phyloP scores from a whole-genome alignment of 305 asterid genomes.

The Fraxinus sp. region DNA sequence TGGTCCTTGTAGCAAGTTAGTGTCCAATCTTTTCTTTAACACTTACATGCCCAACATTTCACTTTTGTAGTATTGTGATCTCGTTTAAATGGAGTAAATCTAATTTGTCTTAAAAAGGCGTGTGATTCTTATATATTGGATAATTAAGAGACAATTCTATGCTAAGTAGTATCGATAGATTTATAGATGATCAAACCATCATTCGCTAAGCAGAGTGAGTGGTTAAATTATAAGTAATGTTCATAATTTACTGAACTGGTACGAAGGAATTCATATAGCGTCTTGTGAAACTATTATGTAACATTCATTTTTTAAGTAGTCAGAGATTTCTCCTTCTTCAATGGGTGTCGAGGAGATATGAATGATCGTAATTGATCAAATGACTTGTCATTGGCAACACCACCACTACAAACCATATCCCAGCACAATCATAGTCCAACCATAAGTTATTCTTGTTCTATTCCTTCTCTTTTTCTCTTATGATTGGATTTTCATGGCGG shows the following conservation, averaged over 20 bases:
- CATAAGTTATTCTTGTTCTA: not conserved
- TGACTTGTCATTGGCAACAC: not conserved
- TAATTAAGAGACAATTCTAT: too few relatives aligned
- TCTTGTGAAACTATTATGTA: not conserved
- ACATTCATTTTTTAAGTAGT: too few relatives aligned
- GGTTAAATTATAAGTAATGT: too few relatives aligned
- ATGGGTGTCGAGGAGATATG: not conserved
- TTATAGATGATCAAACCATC: not conserved
- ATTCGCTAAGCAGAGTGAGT: not conserved
- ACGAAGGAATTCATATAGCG: not conserved
- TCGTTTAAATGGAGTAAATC: not conserved
- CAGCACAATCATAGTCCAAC: not conserved
- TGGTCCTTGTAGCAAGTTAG: not conserved
- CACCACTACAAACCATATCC: not conserved
- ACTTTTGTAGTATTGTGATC: not conserved
- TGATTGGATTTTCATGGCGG: not conserved
- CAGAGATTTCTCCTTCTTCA: not conserved
- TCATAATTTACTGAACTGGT: not conserved
- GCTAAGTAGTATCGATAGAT: not conserved
- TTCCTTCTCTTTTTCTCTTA: not conserved
- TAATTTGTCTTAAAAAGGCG: not conserved
- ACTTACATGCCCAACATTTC: not conserved
- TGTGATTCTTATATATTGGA: not conserved
- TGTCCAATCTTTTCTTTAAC: not conserved
- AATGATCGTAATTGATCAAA: too few relatives aligned